phyloP scores from a whole-genome alignment of 2,329 filamentous ascomycete genomes.

The Cylindrodendrum hubeiense region DNA sequence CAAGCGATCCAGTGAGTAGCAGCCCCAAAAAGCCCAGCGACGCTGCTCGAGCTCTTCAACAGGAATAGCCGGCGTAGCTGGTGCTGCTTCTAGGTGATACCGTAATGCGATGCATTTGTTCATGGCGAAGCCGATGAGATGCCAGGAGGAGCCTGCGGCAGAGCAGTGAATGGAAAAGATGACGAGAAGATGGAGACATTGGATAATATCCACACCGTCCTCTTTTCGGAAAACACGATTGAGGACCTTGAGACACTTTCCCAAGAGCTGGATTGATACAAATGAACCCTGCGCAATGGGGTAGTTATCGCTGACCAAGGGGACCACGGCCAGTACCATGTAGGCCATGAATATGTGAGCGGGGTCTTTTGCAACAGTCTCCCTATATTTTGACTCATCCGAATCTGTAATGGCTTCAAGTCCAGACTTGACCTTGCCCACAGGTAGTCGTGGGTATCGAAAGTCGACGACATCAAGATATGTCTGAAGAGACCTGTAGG shows the following conservation, averaged over 20 bases:
- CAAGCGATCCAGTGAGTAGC: neutral
- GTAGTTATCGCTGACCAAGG: constrained; percentile 26
- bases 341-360: constrained; percentile 31
- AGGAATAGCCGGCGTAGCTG: neutral
- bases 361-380: constrained; percentile 8
- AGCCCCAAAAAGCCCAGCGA: neutral
- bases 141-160: constrained; percentile 27
- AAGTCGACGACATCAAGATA: constrained; percentile 30
- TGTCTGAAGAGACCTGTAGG: constrained; percentile 14
- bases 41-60: neutral
- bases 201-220: constrained; percentile 30
- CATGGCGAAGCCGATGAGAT: constrained; percentile 30
- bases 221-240: constrained; percentile 26
- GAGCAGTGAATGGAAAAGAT: constrained; percentile 31
- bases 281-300: constrained; percentile 28
- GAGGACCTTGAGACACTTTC: constrained; percentile 25
- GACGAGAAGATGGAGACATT: constrained; percentile 27
- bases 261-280: constrained; percentile 24
- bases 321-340: constrained; percentile 26
- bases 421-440: constrained; percentile 24
- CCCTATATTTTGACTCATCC: constrained; percentile 8
- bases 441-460: constrained; percentile 22
- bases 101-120: constrained; percentile 1
- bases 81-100: neutral
- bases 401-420: constrained; percentile 20